phyloP scores from a whole-genome alignment of 83 land plant genomes.

The Picea abies region DNA sequence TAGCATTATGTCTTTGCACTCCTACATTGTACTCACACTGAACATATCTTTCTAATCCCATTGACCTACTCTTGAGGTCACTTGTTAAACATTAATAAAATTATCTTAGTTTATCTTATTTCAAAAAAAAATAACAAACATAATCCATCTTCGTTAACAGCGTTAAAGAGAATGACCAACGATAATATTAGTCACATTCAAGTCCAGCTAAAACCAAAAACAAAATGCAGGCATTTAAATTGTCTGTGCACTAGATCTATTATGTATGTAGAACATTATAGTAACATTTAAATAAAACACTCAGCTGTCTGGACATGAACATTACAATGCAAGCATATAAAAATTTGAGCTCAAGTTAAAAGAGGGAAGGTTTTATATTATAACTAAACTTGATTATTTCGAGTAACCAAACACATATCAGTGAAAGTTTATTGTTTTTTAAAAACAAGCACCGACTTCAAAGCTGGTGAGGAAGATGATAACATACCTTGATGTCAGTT shows the following conservation, averaged over 20 bases:
- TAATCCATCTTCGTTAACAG: too few relatives aligned
- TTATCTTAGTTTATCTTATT: too few relatives aligned
- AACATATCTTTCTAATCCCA: too few relatives aligned
- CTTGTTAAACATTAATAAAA: too few relatives aligned
- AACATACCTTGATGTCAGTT: conserved; percentile 47
- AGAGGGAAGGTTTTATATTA: not conserved
- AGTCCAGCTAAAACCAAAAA: not conserved
- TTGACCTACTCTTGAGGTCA: too few relatives aligned
- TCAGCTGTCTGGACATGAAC: not conserved
- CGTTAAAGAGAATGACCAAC: not conserved
- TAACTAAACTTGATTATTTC: not conserved
- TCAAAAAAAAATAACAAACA: too few relatives aligned
- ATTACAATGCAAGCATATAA: not conserved
- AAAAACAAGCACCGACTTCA: not conserved
- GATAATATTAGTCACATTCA: not conserved
- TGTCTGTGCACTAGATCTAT: not conserved
- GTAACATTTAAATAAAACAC: not conserved
- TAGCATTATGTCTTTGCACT: too few relatives aligned
- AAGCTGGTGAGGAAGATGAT: not conserved
- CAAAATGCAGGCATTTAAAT: not conserved
- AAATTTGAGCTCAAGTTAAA: not conserved
- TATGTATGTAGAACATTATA: not conserved
- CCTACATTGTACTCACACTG: too few relatives aligned
- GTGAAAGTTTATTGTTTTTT: not conserved
- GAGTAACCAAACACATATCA: not conserved